Percentiles rank a stretch among this genome's conserved stretches.
These are phyloP conservation scores for Pseudozyma pruni DNA, from an alignment of 1,284 basidiomycete species.

Conservation along the genomic window DNA sequence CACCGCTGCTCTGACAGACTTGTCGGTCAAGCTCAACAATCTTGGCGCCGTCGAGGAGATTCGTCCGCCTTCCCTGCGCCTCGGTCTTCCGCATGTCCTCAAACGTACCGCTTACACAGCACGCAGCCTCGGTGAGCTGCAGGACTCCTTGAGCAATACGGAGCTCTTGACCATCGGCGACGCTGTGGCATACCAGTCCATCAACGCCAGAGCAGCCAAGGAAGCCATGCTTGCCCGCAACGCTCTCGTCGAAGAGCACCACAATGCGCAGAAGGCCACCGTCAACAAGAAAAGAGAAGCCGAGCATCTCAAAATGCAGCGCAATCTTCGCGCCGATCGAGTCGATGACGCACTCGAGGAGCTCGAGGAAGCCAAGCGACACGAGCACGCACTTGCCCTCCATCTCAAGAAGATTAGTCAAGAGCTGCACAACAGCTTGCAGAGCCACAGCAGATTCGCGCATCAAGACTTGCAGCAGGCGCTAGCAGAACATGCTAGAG, in stretches of 20 bases:
- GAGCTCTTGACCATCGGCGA: slow-evolving; percentile 53
- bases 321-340: slow-evolving; percentile 43
- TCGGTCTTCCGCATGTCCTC: slow-evolving; percentile 43
- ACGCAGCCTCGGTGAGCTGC: slow-evolving; percentile 38
- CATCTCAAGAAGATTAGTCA: slow-evolving; percentile 46
- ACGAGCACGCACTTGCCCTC: slow-evolving; percentile 46
- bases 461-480: slow-evolving; percentile 60
- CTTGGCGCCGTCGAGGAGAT: slow-evolving; percentile 49
- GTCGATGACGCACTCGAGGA: slow-evolving; percentile 59
- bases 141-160: slow-evolving; percentile 40
- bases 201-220: slow-evolving; percentile 60
- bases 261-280: slow-evolving; percentile 51
- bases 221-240: slow-evolving; percentile 60
- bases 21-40: slow-evolving; percentile 44
- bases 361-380: slow-evolving; percentile 56
- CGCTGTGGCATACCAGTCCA: slow-evolving; percentile 58
- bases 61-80: slow-evolving; percentile 29
- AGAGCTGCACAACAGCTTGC: slow-evolving; percentile 50
- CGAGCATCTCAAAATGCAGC: slow-evolving; percentile 51
- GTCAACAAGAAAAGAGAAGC: slow-evolving; percentile 55
- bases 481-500: slow-evolving; percentile 53
- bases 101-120: slow-evolving; percentile 40
- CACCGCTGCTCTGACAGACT: slow-evolving; percentile 23
- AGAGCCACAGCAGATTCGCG: slow-evolving; percentile 55
- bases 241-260: slow-evolving; percentile 61